Evolutionary conservation across 2,329 filamentous ascomycete species (phyloP), one percentile per base, ranked within the genome.

Genomic region (Clarireedia sp.): DNA sequence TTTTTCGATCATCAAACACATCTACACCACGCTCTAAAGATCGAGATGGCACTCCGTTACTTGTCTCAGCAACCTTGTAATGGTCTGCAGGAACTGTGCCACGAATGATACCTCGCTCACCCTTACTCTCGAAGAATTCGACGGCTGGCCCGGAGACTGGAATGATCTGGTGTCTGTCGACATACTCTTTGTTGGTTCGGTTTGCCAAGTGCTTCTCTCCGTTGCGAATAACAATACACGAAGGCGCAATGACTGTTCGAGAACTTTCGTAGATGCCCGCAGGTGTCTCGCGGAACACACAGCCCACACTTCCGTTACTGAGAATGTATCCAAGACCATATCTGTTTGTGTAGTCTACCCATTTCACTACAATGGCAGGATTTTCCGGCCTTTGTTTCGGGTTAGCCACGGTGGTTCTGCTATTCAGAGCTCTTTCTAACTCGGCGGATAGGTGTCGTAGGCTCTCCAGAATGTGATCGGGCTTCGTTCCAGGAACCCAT

Each of bases 281-380:
- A 12, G 68, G 68, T 2, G 78, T 76, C 52, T 83, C 78, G 56
- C 78, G 79, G 55, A 70, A 73, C 48, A 86, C 81, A 61, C 86
- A 90, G 16, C 88, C 89, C 19, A 91, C 84, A 59, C 84, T 90
- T 29, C 89, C 88, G 61, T 92, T 87, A 59, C 89, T 89, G 53
- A 94, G 74, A 56, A 92, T 89, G 66, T 92, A 94, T 37, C 89
- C 89, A 16, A 94, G 78, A 12, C 89, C 89, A 68, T 90, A 90
- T 68, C 90, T 90, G 70, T 90, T 89, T 57, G 87, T 90, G 69
- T 94, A 94, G 68, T 94, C 89, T 6, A 94, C 89, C 89, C 89
- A 94, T 67, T 91, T 90, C 10, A 86, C 80, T 12, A 86, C 82
- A 45, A 86, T 80, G 66, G 83, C 72, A 66, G 86, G 78, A 67